phyloP scores from a whole-genome alignment of 495 filamentous ascomycete species.

The Umbilicaria muhlenbergii region DNA sequence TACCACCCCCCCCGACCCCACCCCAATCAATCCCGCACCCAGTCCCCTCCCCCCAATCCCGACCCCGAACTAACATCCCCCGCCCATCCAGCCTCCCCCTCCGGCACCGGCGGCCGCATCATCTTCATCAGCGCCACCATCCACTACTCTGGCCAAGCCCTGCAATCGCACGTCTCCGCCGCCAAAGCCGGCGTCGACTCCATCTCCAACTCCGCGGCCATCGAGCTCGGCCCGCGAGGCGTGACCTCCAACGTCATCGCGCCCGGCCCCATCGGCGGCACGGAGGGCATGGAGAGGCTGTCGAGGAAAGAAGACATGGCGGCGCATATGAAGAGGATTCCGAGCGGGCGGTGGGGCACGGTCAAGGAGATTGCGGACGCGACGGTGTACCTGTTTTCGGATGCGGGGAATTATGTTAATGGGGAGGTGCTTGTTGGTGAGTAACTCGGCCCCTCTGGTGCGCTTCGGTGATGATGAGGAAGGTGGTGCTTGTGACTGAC shows the following conservation, averaged over 20 bases:
- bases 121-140: conserved; percentile 80
- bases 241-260: conserved; percentile 81
- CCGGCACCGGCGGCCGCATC: conserved; percentile 64
- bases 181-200: conserved; percentile 89
- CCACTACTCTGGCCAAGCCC: conserved; percentile 70
- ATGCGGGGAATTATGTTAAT: conserved; percentile 71
- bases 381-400: conserved; percentile 72
- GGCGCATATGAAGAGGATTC: conserved; percentile 26
- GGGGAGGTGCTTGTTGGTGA: conserved; percentile 54
- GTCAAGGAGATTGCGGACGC: conserved; percentile 86
- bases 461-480: conserved; percentile 10
- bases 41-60: conserved; percentile 9
- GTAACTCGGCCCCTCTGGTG: too few species aligned
- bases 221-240: conserved; percentile 80
- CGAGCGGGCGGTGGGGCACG: conserved; percentile 59
- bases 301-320: conserved; percentile 20
- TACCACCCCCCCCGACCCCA: conserved; percentile 17
- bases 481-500: conserved; percentile 4
- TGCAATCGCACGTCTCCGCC: conserved; percentile 73
- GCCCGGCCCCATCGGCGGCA: conserved; percentile 59
- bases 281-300: conserved; percentile 50
- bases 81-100: conserved; percentile 10
- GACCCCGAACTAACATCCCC: not conserved
- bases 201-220: conserved; percentile 51
- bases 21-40: conserved; percentile 3